Evolutionary conservation across 805 yeast species (phyloP).

Genomic region (Metschnikowia bowlesiae): DNA sequence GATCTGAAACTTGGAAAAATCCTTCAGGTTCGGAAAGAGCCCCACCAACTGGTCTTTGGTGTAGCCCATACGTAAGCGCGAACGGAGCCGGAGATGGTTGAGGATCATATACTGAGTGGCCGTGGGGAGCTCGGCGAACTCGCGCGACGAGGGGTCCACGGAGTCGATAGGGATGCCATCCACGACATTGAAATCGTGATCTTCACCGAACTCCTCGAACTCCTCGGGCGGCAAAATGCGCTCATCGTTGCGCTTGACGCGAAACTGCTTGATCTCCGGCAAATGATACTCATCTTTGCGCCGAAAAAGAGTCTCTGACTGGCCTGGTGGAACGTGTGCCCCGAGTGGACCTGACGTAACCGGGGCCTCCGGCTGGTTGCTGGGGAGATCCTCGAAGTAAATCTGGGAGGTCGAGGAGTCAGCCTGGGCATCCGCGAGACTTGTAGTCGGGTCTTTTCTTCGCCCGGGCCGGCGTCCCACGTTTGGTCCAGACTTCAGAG

Average conservation of each 20-base stretch:
- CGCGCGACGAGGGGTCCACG: conserved; percentile 79
- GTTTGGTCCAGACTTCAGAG: too few relatives aligned
- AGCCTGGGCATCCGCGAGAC: background rate
- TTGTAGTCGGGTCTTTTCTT: conserved; percentile 23
- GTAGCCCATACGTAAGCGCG: conserved; percentile 93
- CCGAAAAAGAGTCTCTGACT: conserved; percentile 30
- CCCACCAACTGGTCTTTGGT: conserved; percentile 80
- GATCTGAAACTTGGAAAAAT: conserved; percentile 89
- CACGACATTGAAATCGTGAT: conserved; percentile 41
- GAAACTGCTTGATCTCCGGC: conserved; percentile 62
- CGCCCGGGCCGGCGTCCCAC: too few relatives aligned
- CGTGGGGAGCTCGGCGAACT: conserved; percentile 71
- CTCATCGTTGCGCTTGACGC: conserved; percentile 53
- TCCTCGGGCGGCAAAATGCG: conserved; percentile 75
- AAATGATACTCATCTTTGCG: conserved; percentile 80
- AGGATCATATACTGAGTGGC: conserved; percentile 85
- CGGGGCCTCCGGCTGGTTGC: conserved; percentile 12
- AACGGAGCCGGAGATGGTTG: conserved; percentile 74
- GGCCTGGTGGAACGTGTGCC: background rate
- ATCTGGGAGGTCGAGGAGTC: conserved; percentile 2
- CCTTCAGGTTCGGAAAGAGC: conserved; percentile 80
- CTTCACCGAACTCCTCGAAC: conserved; percentile 50
- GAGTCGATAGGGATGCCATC: conserved; percentile 66
- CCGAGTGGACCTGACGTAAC: background rate
- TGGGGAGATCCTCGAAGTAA: conserved; percentile 27